Evolutionary conservation across 179 eudicot species (phyloP).

Genomic region (Heliamphora pulchella): DNA sequence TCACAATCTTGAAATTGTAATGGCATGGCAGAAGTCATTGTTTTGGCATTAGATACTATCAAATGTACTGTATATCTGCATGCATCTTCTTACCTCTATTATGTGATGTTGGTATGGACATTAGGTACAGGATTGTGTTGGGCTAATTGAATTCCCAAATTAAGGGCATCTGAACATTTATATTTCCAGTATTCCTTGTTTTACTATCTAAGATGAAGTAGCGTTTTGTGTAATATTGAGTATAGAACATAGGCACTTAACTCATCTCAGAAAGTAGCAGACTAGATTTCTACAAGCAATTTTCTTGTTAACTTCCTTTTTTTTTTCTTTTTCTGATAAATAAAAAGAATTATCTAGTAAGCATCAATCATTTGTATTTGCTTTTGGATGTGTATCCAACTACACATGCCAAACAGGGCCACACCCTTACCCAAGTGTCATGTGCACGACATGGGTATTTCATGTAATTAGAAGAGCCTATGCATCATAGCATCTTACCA

Average conservation of each 20-base stretch:
- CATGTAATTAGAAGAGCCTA: neutral
- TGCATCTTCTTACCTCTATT: neutral
- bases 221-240: neutral
- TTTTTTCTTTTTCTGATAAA: too few relatives aligned
- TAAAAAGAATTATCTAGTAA: neutral
- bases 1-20: neutral
- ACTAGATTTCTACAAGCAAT: too few relatives aligned
- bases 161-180: neutral
- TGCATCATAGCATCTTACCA: neutral
- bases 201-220: neutral
- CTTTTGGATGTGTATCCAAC: neutral
- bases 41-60: neutral
- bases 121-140: neutral
- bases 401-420: neutral
- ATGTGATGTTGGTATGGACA: neutral
- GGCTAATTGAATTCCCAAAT: neutral
- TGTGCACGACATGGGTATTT: neutral
- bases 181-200: neutral
- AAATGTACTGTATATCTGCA: neutral
- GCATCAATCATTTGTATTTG: neutral
- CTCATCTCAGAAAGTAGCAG: neutral
- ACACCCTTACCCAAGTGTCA: too few relatives aligned
- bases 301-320: too few relatives aligned
- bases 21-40: neutral
- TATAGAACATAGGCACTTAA: neutral